phyloP scores from a whole-genome alignment of 768 basidiomycete genomes.

The Boletus patriciae region DNA sequence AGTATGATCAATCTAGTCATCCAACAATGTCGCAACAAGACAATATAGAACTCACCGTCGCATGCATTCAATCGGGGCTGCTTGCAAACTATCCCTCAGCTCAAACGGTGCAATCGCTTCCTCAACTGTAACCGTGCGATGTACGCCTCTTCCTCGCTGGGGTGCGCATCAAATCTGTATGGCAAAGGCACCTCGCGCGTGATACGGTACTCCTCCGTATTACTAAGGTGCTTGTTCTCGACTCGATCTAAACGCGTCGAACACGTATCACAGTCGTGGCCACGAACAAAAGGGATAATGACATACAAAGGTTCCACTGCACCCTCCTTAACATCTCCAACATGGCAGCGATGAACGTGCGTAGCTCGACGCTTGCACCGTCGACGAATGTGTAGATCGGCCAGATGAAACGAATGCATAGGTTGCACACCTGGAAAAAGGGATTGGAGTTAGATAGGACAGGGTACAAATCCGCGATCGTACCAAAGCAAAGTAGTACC shows the following conservation, averaged over 20 bases:
- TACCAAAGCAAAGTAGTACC: slow-evolving; percentile 81
- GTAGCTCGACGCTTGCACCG: slow-evolving; percentile 50
- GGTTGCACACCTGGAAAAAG: slow-evolving; percentile 59
- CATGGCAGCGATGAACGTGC: slow-evolving; percentile 65
- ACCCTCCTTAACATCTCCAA: slow-evolving; percentile 78
- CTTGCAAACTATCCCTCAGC: slow-evolving; percentile 4
- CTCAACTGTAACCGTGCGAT: slow-evolving; percentile 7
- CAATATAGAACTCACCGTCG: too few species aligned
- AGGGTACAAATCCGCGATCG: slow-evolving; percentile 13
- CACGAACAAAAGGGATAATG: slow-evolving; percentile 4
- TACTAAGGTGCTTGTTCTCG: slow-evolving; percentile 91
- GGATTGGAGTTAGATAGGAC: neutral
- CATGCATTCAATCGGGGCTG: too few species aligned
- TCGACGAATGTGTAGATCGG: slow-evolving; percentile 65
- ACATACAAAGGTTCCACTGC: slow-evolving; percentile 91
- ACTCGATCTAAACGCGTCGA: slow-evolving; percentile 54
- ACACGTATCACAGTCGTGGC: neutral
- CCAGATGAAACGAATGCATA: slow-evolving; percentile 81
- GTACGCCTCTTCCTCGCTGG: slow-evolving; percentile 43
- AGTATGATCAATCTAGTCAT: too few species aligned
- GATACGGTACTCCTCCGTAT: slow-evolving; percentile 76
- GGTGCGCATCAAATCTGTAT: slow-evolving; percentile 55
- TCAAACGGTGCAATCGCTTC: slow-evolving; percentile 22
- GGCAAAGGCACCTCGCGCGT: slow-evolving; percentile 85
- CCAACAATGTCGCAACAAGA: too few species aligned